Evolutionary conservation across 140 eudicot genomes (phyloP), one percentile per base, ranked within the genome.

Genomic region (Eryngium alpinum): DNA sequence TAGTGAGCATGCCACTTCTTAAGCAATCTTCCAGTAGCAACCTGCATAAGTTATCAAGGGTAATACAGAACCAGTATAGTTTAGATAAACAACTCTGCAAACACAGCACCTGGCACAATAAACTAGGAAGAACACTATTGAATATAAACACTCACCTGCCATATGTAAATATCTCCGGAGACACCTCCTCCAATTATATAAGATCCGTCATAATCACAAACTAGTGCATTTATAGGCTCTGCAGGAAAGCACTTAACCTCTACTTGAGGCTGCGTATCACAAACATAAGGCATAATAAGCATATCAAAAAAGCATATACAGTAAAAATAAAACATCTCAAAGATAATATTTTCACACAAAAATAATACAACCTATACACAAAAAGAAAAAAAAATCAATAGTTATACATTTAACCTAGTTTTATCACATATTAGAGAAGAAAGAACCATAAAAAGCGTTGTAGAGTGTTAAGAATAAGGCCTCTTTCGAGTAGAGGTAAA

Each of bases 1-100:
- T 90, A 90, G 86, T 94, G 98, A 77, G 89, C 98, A 84, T 90
- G 94, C 97, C 98, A 94, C 83, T 92, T 92, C 86, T 86, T 92
- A 31, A 94, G 92, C 86, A 94, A 87, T 83, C 90, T 92, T 57
- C 98, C 98, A 10, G 97, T 92, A 16, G 90, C 86, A 65, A 89
- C 98, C 98, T 94, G 81, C 51, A 84, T 71, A n/a, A 56, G n/a
- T 43, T 38, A 38, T 4, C 19, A 82, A 31, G 33, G 29, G 56
- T 18, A 81, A 83, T 34, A 33, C 29, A 38, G 56, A 22, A 81
- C 0, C 0, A 7, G 10, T 22, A 17, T 32, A 21, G 69, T 67
- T 50, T 28, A 62, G 66, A 62, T 72, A n/a, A 79, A 51, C 57
- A 78, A 12, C 79, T 75, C 27, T 25, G 16, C n/a, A 59, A 10